Evolutionary conservation across 345 rosid genomes (phyloP), one percentile per base, ranked within the genome.

Genomic region (Adansonia digitata): DNA sequence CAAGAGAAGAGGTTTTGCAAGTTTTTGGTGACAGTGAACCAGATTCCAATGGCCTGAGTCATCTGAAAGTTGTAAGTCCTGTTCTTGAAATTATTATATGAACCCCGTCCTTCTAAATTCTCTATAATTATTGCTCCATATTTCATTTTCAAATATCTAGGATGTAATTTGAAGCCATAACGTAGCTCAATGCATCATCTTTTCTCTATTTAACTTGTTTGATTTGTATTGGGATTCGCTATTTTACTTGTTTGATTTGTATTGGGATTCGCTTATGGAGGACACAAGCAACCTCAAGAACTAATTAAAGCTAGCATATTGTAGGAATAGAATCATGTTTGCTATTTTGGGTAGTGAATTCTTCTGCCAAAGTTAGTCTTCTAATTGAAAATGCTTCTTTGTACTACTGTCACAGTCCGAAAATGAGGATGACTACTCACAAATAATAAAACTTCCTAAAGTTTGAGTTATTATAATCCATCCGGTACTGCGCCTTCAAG

Each of bases 1-100:
- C 86, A 40, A 84, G 94, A 78, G 84, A 89, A 75, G 93, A 91
- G 75, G 85, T 91, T 57, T 39, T 81, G 29, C 84, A 74, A 57
- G 84, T 83, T 20, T 89, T 90, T 53, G 86, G 90, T 4, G 46
- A 75, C 55, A 74, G 74, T 1, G 61, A 64, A 31, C 87, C 86
- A 0, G 68, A 77, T 45, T 35, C 71, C 11, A 81, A 82, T 13
- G 76, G 82, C 70, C 39, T 86, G 29, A 74, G 59, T 77, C 87
- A 66, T 75, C 87, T 88, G 9, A 88, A 86, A 78, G 66, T 85
- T 65, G 88, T 85, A 82, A 82, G 87, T 76, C 8, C 27, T 20
- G 3, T 27, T 8, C 40, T 27, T 63, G 15, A 0, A 6, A 20
- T 20, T 6, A n/a, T 37, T 17, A 37, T 24, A 64, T 39, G 29